Evolutionary conservation across 495 filamentous ascomycete genomes (phyloP), one percentile per base, ranked within the genome.

Genomic region (Podospora tetraspora): DNA sequence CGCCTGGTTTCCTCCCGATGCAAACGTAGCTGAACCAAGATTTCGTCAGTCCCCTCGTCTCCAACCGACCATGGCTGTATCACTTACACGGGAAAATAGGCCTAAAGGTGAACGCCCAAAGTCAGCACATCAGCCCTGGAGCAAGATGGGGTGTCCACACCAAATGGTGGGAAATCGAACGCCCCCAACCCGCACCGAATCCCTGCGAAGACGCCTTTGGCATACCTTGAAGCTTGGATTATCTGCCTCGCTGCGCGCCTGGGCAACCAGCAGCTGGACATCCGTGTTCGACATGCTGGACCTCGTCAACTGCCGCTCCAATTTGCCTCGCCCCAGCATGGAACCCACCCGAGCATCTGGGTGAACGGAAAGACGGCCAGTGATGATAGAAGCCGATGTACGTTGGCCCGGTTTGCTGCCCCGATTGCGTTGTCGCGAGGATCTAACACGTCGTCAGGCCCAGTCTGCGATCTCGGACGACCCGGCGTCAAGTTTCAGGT

Each of bases 51-150:
- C 27, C 13, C 11, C 25, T 3, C n/a, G n/a, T 52, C 3, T n/a
- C 27, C 19, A 9, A 43, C 9, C 1, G 23, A 27, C 34, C 16
- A 23, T 25, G 24, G 30, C 37, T 30, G 23, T 5, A n/a, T 8
- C 11, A 84, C 89, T 79, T 76, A 92, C 88, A 92, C 75, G 57
- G 89, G 90, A 68, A 92, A 92, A 75, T 93, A 93, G 66, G 90
- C 86, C 81, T 86, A 66, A 30, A 21, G 9, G 32, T 21, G 23
- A 59, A 29, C 43, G 3, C 23, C 56, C 29, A 23, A 59, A 52
- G 66, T 68, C 22, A 70, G 57, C 58, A n/a, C 19, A n/a, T n/a
- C 43, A 52, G 43, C 9, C 43, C n/a, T n/a, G 34, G 4, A 43
- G 12, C 34, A 37, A 12, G 34, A 43, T 6, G 34, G 13, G 11